Base-by-base conservation (phyloP, 495 filamentous ascomycete species). In the Lophium mytilinum region DNA sequence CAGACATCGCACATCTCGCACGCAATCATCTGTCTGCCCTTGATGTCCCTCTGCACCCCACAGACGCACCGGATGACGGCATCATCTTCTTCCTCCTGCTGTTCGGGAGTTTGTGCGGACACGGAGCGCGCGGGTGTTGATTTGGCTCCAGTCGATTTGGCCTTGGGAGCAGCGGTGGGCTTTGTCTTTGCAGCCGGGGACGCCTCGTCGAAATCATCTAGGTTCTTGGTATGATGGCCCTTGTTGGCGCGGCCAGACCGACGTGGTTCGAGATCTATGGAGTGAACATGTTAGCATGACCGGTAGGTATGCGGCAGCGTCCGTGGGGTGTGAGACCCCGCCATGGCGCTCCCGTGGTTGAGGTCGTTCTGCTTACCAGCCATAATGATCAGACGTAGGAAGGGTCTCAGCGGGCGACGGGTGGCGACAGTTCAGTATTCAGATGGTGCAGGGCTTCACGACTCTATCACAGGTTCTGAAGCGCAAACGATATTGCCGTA, bases 221-320 rank as follows among this genome's bases (percentile, higher is more conserved):
- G 50, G 58, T 85, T 86, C 69, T 94, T 95, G 39, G 80, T 83
- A 73, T 98, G 90, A 63, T 95, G 89, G 66, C 93, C 93, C 68
- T 96, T 96, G 45, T 92, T 98, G 61, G 91, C 88, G 61, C 93
- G 86, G 49, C 90, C 90, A 14, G 93, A 96, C 67, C 94, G 86
- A 72, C 93, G 85, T 55, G 90, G 86, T 79, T 95, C 91, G 52
- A 30, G 24, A 30, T 30, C 24, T 88, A 87, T 87, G 74, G 37
- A 52, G 46, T 6, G 5, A n/a, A 5, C 4, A 9, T 21, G 52
- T 59, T 48, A 62, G 58, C 52, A 48, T 55, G 48, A 43, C 34
- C 24, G 37, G 21, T 37, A 15, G 43, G 24, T 15, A 30, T 30
- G 24, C 24, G 24, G 24, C 24, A 30, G 24, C 24, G 24, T 30